Evolutionary conservation across 2,329 filamentous ascomycete species (phyloP).

Genomic region (Fusarium austroafricanum): DNA sequence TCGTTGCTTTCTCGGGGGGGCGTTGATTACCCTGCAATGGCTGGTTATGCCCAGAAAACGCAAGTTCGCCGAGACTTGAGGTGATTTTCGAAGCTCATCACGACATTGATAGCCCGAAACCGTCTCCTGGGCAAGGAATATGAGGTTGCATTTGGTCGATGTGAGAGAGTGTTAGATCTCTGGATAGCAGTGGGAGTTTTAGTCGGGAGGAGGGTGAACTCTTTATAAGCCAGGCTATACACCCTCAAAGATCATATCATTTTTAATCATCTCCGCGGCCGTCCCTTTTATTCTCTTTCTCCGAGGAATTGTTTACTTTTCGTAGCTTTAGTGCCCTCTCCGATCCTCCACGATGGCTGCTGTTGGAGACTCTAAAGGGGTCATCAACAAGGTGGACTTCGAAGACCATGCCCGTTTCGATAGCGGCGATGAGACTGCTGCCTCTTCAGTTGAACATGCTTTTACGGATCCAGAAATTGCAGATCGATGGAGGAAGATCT

Average conservation of each 20-base stretch:
- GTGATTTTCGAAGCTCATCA: constrained; percentile 42
- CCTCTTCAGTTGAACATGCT: constrained; percentile 50
- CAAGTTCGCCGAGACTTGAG: constrained; percentile 31
- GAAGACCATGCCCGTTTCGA: constrained; percentile 29
- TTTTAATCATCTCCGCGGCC: constrained; percentile 35
- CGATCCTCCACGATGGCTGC: constrained; percentile 27
- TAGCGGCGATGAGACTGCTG: constrained; percentile 40
- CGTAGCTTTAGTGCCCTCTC: not conserved
- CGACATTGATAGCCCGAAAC: constrained; percentile 38
- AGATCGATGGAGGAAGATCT: constrained; percentile 64
- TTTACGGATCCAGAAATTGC: constrained; percentile 65
- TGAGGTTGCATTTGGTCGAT: not conserved
- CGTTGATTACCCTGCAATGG: not conserved
- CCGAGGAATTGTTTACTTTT: constrained; percentile 2
- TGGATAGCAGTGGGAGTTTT: not conserved
- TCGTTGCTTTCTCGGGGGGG: not conserved
- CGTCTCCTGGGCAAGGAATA: not conserved
- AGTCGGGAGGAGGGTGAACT: not conserved
- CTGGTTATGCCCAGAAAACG: not conserved
- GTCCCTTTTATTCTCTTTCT: constrained; percentile 5
- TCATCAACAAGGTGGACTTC: constrained; percentile 27
- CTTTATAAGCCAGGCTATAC: constrained; percentile 42
- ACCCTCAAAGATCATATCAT: constrained; percentile 9
- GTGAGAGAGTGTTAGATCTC: not conserved
- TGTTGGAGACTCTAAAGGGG: constrained; percentile 7